These are phyloP conservation scores for Endothia cerciana DNA, from an alignment of 2,329 filamentous ascomycete species.

Conservation along the genomic window DNA sequence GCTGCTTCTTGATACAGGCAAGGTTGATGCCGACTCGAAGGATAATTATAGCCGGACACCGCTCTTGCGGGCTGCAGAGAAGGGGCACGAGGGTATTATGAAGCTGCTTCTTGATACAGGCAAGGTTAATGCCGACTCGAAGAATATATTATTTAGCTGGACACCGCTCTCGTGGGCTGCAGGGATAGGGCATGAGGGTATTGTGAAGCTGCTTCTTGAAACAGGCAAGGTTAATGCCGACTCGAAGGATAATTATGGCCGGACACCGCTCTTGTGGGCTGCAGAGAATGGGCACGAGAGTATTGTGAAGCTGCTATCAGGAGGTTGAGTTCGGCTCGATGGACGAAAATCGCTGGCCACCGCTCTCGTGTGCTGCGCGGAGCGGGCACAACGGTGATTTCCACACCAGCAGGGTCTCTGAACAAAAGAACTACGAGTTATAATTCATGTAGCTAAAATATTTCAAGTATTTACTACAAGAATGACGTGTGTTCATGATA, in stretches of 20 bases:
- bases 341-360: too few species aligned
- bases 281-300: not conserved
- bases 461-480: too few species aligned
- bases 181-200: not conserved
- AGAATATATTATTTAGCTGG: not conserved
- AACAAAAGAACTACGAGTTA: too few species aligned
- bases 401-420: too few species aligned
- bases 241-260: conserved; percentile 3
- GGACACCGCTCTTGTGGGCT: conserved; percentile 16
- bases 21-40: not conserved
- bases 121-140: not conserved
- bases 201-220: not conserved
- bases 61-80: not conserved
- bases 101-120: not conserved
- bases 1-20: conserved; percentile 6
- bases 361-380: too few species aligned
- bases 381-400: too few species aligned
- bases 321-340: too few species aligned
- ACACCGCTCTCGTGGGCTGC: conserved; percentile 1
- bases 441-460: too few species aligned
- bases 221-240: not conserved
- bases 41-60: conserved; percentile 4
- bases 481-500: too few species aligned
- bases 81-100: not conserved
- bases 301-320: conserved; percentile 12